Evolutionary conservation across 495 filamentous ascomycete genomes (phyloP).

Genomic region (Aspergillus indologenus): DNA sequence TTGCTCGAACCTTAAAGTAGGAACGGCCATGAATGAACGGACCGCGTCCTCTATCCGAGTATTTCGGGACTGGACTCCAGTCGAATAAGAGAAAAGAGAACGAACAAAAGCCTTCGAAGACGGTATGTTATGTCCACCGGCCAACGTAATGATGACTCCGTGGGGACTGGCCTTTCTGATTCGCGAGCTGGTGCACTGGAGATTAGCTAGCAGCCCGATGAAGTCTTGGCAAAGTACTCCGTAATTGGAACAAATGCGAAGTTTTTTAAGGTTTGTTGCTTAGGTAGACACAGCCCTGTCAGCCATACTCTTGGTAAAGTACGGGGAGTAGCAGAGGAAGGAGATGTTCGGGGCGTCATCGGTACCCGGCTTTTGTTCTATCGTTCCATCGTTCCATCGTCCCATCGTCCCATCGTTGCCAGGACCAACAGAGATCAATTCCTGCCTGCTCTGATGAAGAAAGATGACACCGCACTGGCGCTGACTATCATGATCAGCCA

Average conservation of each 20-base stretch:
- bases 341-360: background rate
- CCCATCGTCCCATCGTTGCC: background rate
- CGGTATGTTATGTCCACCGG: background rate
- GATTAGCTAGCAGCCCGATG: background rate
- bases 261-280: background rate
- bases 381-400: too few relatives aligned
- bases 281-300: background rate
- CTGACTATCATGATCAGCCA: too few relatives aligned
- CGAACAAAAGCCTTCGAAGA: background rate
- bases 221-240: background rate
- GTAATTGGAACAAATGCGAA: background rate
- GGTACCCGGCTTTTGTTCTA: background rate
- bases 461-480: background rate
- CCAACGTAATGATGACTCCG: background rate
- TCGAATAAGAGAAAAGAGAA: background rate
- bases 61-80: background rate
- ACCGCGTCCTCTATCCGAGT: background rate
- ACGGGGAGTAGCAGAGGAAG: background rate
- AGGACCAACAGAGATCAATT: background rate
- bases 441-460: background rate
- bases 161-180: background rate
- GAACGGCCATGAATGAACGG: background rate
- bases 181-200: background rate
- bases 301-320: background rate
- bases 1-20: slow-evolving; percentile 2